Base-by-base conservation (phyloP, 371 early-diverging fungal genomes). In the Dichotomocladium elegans region DNA sequence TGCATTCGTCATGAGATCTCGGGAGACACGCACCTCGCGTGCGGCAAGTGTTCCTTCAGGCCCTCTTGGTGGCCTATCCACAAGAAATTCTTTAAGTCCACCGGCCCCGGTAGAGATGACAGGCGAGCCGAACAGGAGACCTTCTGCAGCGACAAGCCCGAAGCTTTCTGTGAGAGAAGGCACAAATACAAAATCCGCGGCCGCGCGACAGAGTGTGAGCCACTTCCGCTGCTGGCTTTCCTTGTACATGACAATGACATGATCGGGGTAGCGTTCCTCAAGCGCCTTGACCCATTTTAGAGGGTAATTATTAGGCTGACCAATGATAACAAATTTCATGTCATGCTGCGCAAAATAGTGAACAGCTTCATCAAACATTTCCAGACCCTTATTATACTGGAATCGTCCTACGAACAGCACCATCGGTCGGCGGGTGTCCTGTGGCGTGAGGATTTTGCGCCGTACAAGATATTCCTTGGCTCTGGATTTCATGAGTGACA, bases 111-210 rank as follows among this genome's bases (percentile, higher is more conserved):
- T 74, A 1, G 83, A 78, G 27, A 86, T 78, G 4, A 80, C 72
- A 14, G 80, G 66, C 1, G 82, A 62, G 28, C 86, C 86, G 64
- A 82, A 86, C 19, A 83, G 47, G 40, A 86, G 59, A 3, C 83
- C 86, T 46, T 83, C 82, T 0, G 73, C 81, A 10, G 82, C 77
- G 5, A 77, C 72, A 2, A 79, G 53, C 0, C 81, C 82, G 56
- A 76, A 72, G 37, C 72, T 76, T 44, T 76, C 76, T 0, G 77
- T 72, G 29, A 72, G 42, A 10, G 77, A 75, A 1, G 86, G 84
- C 3, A 80, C 77, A 53, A 82, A 66, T 0, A 74, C 58, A 51
- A 82, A 77, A 63, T 86, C 86, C n/a, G 86, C 82, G 6, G 86
- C 84, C 3, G 78, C 74, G 30, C 84, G 73, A 57, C 64, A 77